phyloP scores from a whole-genome alignment of 2,329 filamentous ascomycete species.

The Boeremia lycopersici region DNA sequence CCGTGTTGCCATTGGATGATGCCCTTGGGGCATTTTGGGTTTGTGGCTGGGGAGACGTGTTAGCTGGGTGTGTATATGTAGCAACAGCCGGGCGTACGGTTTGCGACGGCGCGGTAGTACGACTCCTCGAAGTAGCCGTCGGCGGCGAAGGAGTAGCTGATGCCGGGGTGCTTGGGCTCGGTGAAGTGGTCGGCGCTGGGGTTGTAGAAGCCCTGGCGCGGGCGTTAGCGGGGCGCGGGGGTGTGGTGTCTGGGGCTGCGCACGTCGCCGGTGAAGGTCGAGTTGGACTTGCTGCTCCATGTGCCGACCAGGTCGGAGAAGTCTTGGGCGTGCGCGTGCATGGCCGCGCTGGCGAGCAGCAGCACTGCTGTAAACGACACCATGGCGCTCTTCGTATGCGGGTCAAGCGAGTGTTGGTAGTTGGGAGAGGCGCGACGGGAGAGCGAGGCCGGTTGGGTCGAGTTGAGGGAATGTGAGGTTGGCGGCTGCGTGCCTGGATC shows the following conservation, averaged over 20 bases:
- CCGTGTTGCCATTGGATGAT: slow-evolving; percentile 79
- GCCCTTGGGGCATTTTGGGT: slow-evolving; percentile 66
- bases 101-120: slow-evolving; percentile 71
- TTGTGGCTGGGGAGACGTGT: slow-evolving; percentile 56
- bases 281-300: slow-evolving; percentile 73
- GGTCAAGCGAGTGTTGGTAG: slow-evolving; percentile 18
- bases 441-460: slow-evolving; percentile 4
- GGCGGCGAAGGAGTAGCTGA: slow-evolving; percentile 74
- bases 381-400: slow-evolving; percentile 24
- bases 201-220: slow-evolving; percentile 69
- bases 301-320: slow-evolving; percentile 65
- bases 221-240: slow-evolving; percentile 17
- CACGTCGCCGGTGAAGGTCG: slow-evolving; percentile 73
- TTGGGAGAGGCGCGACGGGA: slow-evolving; percentile 2
- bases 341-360: slow-evolving; percentile 46
- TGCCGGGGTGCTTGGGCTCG: slow-evolving; percentile 69
- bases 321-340: slow-evolving; percentile 41
- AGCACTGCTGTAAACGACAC: slow-evolving; percentile 38
- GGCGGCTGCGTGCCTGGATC: slow-evolving; percentile 21
- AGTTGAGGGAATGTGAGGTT: slow-evolving; percentile 9
- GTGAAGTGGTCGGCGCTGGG: slow-evolving; percentile 68
- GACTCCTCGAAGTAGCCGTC: slow-evolving; percentile 73
- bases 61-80: slow-evolving; percentile 28
- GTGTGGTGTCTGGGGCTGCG: slow-evolving; percentile 16
- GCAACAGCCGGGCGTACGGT: slow-evolving; percentile 71